Percentiles rank a stretch among this genome's conserved stretches.
phyloP scores from a whole-genome alignment of 768 basidiomycete genomes.

The Cystofilobasidium ferigula region DNA sequence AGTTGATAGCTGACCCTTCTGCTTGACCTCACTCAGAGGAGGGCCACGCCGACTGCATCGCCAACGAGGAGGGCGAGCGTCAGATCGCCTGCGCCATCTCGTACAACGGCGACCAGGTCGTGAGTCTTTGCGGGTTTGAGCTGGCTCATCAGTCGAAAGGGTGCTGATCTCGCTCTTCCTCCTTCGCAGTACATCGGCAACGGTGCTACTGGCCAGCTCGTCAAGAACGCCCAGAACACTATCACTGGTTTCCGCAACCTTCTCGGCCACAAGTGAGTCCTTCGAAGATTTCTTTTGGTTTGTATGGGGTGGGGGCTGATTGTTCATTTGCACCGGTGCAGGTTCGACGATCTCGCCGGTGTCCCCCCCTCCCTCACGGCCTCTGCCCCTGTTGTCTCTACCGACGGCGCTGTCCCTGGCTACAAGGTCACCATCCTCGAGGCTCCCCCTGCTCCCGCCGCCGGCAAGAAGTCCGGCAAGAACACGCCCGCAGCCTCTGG shows the following conservation, averaged over 20 bases:
- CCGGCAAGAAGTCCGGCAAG: constrained; percentile 42
- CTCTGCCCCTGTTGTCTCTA: constrained; percentile 49
- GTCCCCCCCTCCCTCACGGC: constrained; percentile 31
- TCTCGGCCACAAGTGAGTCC: constrained; percentile 74
- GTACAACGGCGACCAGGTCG: constrained; percentile 82
- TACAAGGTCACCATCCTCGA: constrained; percentile 74
- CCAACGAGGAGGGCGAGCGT: constrained; percentile 95
- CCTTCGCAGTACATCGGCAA: constrained; percentile 80
- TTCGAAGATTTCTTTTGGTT: not conserved
- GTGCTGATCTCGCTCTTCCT: not conserved
- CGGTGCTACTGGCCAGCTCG: constrained; percentile 83
- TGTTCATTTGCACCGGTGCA: constrained; percentile 31
- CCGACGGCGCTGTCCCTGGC: constrained; percentile 66
- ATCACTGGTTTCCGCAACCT: constrained; percentile 90
- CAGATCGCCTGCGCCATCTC: constrained; percentile 92
- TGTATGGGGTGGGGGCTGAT: not conserved
- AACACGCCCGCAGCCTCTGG: constrained; percentile 35
- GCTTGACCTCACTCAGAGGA: constrained; percentile 46
- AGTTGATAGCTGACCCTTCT: not conserved
- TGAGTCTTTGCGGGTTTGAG: constrained; percentile 40
- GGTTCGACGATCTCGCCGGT: constrained; percentile 61
- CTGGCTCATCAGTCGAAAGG: not conserved
- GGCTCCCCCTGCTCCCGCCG: constrained; percentile 50
- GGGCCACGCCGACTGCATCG: constrained; percentile 84
- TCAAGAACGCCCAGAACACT: constrained; percentile 88